These are phyloP conservation scores for Geranium brycei DNA, from an alignment of 345 rosid species.

Conservation along the genomic window DNA sequence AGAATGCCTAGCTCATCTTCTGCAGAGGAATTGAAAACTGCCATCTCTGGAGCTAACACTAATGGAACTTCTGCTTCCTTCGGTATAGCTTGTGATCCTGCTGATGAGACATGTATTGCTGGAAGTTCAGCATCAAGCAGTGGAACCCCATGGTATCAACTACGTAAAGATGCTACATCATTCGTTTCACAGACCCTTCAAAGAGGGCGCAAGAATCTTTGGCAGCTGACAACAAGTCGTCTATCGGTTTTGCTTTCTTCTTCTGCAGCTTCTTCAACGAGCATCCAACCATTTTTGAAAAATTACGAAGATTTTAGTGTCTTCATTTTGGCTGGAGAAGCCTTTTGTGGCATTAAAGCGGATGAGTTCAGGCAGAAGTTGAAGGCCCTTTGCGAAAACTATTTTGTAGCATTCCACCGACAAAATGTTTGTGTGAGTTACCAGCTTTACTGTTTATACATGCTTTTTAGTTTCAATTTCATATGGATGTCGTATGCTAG, in stretches of 20 bases:
- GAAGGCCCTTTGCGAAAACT: slow-evolving; percentile 78
- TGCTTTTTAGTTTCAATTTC: too few relatives aligned
- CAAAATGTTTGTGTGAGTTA: slow-evolving; percentile 63
- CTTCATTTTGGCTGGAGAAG: slow-evolving; percentile 94
- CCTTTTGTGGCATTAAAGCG: slow-evolving; percentile 85
- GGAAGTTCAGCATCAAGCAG: slow-evolving; percentile 46
- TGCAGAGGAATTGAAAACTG: slow-evolving; percentile 20
- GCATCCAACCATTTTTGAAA: slow-evolving; percentile 92
- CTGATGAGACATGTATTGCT: slow-evolving; percentile 35
- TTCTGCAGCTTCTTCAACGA: slow-evolving; percentile 60
- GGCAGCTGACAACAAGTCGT: slow-evolving; percentile 96
- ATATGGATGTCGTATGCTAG: too few relatives aligned
- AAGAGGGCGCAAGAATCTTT: slow-evolving; percentile 86
- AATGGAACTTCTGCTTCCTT: slow-evolving; percentile 19
- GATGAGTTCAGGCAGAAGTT: slow-evolving; percentile 84
- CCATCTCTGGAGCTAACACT: slow-evolving; percentile 13
- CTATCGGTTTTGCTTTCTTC: slow-evolving; percentile 86
- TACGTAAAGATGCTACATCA: slow-evolving; percentile 77
- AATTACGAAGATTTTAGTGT: slow-evolving; percentile 73
- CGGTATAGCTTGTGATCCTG: slow-evolving; percentile 15
- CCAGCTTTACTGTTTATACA: too few relatives aligned
- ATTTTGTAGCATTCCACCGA: slow-evolving; percentile 71
- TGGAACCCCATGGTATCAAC: slow-evolving; percentile 82
- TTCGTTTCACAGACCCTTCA: slow-evolving; percentile 81
- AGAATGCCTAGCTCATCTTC: slow-evolving; percentile 21